phyloP scores from a whole-genome alignment of 163 green algal genomes.

The Coccomyxa subellipsoidea region DNA sequence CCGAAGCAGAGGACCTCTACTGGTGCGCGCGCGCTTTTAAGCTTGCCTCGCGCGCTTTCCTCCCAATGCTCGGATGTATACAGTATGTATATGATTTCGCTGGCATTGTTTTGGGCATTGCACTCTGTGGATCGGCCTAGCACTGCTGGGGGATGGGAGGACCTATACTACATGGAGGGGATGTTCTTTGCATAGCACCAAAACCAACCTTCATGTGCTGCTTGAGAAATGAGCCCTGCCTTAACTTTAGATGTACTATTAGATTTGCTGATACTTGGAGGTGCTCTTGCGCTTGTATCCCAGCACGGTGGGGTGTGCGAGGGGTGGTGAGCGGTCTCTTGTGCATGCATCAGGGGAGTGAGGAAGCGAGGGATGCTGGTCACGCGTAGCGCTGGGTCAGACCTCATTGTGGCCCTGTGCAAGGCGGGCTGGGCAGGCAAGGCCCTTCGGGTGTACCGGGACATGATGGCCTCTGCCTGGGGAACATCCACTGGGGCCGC shows the following conservation, averaged over 20 bases:
- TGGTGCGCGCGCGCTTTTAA: constrained; percentile 19
- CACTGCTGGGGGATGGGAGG: too few relatives aligned
- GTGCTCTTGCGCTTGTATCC: too few relatives aligned
- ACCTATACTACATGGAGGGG: too few relatives aligned
- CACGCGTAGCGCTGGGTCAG: constrained; percentile 31
- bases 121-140: too few relatives aligned
- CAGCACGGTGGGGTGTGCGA: too few relatives aligned
- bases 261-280: too few relatives aligned
- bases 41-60: background rate
- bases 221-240: too few relatives aligned
- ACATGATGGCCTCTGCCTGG: constrained; percentile 34
- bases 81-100: background rate
- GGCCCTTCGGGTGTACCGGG: constrained; percentile 46
- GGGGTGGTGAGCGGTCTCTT: too few relatives aligned
- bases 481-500: background rate
- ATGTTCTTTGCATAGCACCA: too few relatives aligned
- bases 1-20: constrained; percentile 39
- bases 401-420: constrained; percentile 57
- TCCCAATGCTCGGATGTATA: background rate
- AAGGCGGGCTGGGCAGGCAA: constrained; percentile 33
- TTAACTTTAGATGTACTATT: too few relatives aligned
- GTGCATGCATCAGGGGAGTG: constrained; percentile 30
- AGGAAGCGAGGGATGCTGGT: constrained; percentile 25
- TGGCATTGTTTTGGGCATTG: background rate
- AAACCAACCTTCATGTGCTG: too few relatives aligned